A percentile compares a stretch with the other conserved stretches of the same genome.
Evolutionary conservation across 192 early-diverging fungal species (phyloP).

Genomic region (Gamsiella multidivaricata): DNA sequence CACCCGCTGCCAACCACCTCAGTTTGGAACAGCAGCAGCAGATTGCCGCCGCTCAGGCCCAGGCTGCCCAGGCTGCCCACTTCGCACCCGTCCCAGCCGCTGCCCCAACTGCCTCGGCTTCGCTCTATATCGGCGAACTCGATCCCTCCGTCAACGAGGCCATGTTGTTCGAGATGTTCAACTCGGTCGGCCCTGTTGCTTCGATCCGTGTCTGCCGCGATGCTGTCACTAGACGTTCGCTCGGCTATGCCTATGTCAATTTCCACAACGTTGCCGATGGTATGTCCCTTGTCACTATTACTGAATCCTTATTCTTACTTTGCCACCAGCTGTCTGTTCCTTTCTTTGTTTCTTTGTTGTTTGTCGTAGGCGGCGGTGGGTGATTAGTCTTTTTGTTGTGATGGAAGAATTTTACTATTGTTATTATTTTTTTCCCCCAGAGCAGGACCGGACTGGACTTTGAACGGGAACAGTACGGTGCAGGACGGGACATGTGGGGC

Average conservation of each 20-base stretch:
- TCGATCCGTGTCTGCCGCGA: conserved; percentile 98
- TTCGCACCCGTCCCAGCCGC: conserved; percentile 46
- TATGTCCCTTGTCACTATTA: conserved; percentile 14
- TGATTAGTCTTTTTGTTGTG: no score
- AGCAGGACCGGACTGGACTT: no score
- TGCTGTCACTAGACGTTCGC: conserved; percentile 92
- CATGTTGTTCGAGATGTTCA: conserved; percentile 97
- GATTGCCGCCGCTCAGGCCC: conserved; percentile 57
- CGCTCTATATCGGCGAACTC: conserved; percentile 97
- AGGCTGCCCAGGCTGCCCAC: conserved; percentile 52
- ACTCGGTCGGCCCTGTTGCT: conserved; percentile 92
- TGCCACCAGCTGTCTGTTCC: no score
- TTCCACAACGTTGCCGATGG: conserved; percentile 90
- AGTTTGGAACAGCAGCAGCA: conserved; percentile 61
- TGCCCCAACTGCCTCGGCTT: conserved; percentile 70
- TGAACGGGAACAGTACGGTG: no score
- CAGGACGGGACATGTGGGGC: no score
- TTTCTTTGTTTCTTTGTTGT: no score
- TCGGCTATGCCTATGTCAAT: conserved; percentile 99
- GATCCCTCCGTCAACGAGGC: conserved; percentile 97
- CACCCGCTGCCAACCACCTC: conserved; percentile 48
- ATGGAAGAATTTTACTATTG: no score
- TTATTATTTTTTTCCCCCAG: no score
- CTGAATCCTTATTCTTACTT: background rate
- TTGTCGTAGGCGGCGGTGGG: no score